Conservation (phyloP, 2,329 filamentous ascomycete species). For the Hypoxylon sp. region DNA sequence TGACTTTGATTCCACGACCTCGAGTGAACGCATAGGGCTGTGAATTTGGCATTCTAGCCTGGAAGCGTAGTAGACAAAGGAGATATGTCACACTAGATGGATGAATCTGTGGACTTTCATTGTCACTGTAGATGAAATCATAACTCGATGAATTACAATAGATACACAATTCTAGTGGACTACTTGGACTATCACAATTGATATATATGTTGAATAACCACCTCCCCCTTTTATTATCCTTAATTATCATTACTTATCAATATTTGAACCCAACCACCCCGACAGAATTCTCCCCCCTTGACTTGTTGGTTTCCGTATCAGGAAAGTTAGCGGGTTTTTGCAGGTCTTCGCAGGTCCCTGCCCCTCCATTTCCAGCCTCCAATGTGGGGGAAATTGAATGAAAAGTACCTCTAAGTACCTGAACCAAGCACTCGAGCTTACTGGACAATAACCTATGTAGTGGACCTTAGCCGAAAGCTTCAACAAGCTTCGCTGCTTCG, state of each 20-base stretch:
- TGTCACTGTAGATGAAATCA: neutral
- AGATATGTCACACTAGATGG: neutral
- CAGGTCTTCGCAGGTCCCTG: constrained; percentile 13
- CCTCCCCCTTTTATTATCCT: neutral
- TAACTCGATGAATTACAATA: constrained; percentile 13
- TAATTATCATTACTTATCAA: too few species aligned
- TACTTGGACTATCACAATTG: neutral
- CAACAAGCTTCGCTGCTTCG: constrained; percentile 28
- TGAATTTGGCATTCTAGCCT: constrained; percentile 5
- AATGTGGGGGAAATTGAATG: constrained; percentile 18
- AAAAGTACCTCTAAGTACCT: constrained; percentile 12
- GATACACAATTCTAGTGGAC: constrained; percentile 1
- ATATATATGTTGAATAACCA: constrained; percentile 4
- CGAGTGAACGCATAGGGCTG: constrained; percentile 6
- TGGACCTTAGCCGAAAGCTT: constrained; percentile 42
- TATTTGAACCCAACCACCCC: constrained; percentile 5
- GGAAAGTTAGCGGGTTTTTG: constrained; percentile 20
- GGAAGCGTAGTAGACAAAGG: constrained; percentile 3
- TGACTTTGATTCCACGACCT: constrained; percentile 7
- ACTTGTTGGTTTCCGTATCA: constrained; percentile 4
- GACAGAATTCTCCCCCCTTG: neutral
- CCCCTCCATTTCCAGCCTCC: constrained; percentile 38
- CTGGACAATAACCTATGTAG: constrained; percentile 10
- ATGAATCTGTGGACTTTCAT: neutral
- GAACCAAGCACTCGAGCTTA: neutral